Evolutionary conservation across 148 eudicot genomes (phyloP).

Genomic region (Dianthus caryophyllus): DNA sequence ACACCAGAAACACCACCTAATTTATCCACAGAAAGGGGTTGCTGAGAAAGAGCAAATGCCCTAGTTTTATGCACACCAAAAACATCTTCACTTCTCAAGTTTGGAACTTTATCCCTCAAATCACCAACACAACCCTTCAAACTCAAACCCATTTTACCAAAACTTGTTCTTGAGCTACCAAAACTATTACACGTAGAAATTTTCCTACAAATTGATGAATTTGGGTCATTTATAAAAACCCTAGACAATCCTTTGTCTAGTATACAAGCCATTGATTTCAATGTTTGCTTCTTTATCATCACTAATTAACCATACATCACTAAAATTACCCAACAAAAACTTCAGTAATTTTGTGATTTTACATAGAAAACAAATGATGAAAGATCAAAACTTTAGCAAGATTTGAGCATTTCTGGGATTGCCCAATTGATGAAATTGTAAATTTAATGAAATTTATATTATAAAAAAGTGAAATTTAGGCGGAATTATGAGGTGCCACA

Average conservation of each 20-base stretch:
- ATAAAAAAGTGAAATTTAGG: slow-evolving; percentile 4
- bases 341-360: background rate
- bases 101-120: slow-evolving; percentile 17
- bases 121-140: slow-evolving; percentile 30
- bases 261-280: slow-evolving; percentile 27
- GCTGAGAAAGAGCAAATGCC: slow-evolving; percentile 24
- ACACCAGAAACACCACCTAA: slow-evolving; percentile 20
- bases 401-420: background rate
- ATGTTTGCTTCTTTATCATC: slow-evolving; percentile 23
- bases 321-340: background rate
- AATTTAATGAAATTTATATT: too few relatives aligned
- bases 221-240: slow-evolving; percentile 16
- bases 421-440: background rate
- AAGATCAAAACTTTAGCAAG: slow-evolving; percentile 1
- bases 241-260: slow-evolving; percentile 29
- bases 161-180: slow-evolving; percentile 7
- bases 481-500: background rate
- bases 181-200: slow-evolving; percentile 12
- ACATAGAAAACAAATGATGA: background rate
- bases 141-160: slow-evolving; percentile 21
- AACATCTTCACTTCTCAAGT: slow-evolving; percentile 23
- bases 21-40: slow-evolving; percentile 22
- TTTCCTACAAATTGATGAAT: slow-evolving; percentile 11
- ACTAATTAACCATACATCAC: slow-evolving; percentile 23
- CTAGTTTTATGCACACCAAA: slow-evolving; percentile 25